Evolutionary conservation across 208 protist genomes (phyloP).

Genomic region (Angomonas ambiguus): DNA sequence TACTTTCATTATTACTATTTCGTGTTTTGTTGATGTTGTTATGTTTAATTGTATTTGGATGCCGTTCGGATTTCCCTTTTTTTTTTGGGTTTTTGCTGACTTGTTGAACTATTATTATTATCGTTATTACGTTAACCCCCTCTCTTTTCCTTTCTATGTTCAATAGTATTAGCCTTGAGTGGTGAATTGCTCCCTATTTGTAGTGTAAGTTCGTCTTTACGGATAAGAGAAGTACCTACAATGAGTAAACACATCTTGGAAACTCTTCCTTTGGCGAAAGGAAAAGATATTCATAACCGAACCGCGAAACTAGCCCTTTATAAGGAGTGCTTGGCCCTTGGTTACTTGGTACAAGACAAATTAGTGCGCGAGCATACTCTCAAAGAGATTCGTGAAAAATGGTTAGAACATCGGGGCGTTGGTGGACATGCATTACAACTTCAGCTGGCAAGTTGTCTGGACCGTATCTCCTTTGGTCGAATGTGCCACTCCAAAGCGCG

Average conservation of each 20-base stretch:
- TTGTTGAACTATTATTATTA: neutral
- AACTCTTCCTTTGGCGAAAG: conserved; percentile 79
- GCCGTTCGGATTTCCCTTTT: neutral
- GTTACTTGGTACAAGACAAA: conserved; percentile 50
- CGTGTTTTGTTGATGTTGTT: neutral
- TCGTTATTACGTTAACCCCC: neutral
- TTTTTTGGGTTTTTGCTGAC: conserved; percentile 9
- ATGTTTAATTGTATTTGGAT: neutral
- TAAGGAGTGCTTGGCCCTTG: conserved; percentile 85
- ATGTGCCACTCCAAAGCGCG: conserved; percentile 83
- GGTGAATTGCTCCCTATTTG: neutral
- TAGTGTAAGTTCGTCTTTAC: no score
- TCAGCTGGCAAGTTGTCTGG: conserved; percentile 74
- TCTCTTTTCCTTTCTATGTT: conserved; percentile 9
- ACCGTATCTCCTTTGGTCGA: conserved; percentile 80
- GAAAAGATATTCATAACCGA: conserved; percentile 74
- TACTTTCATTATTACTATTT: neutral
- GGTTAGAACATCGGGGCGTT: conserved; percentile 69
- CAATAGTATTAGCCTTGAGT: neutral
- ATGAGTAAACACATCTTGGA: conserved; percentile 80
- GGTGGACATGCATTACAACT: conserved; percentile 81
- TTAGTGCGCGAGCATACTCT: conserved; percentile 72
- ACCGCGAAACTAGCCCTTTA: conserved; percentile 77
- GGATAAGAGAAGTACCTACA: no score
- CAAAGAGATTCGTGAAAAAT: conserved; percentile 72